These are phyloP conservation scores for Fistulifera pelliculosa DNA, from an alignment of 108 stramenopile genomes.

Conservation along the genomic window DNA sequence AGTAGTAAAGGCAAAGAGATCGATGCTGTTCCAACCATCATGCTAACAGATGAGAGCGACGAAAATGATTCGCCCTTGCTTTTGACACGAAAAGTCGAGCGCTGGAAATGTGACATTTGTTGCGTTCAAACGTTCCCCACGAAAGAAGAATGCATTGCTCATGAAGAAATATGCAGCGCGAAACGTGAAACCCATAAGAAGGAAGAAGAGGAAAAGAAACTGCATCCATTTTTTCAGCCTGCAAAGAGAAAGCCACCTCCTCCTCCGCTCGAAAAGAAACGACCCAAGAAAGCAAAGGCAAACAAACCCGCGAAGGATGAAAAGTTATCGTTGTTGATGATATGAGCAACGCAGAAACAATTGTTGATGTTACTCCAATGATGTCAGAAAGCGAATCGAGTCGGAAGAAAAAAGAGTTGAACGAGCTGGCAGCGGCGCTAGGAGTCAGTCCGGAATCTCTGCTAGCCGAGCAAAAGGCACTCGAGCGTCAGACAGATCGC, in stretches of 20 bases:
- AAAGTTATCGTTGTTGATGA: too few relatives aligned
- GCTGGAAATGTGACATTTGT: slow-evolving; percentile 70
- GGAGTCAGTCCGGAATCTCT: not conserved
- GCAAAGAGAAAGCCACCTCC: not conserved
- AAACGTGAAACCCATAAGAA: not conserved
- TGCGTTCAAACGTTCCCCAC: slow-evolving; percentile 30
- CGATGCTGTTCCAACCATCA: not conserved
- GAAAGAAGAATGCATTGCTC: slow-evolving; percentile 50
- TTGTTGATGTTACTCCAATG: too few relatives aligned
- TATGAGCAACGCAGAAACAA: too few relatives aligned
- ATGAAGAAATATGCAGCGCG: slow-evolving; percentile 45
- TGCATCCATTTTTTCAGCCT: slow-evolving; percentile 1
- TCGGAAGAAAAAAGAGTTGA: not conserved
- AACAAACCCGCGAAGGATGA: not conserved
- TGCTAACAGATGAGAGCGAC: not conserved
- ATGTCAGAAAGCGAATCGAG: too few relatives aligned
- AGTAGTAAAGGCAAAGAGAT: not conserved
- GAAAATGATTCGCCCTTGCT: not conserved
- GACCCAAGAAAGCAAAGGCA: not conserved
- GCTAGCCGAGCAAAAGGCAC: slow-evolving; percentile 10
- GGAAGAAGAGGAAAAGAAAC: not conserved
- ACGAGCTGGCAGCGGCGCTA: not conserved
- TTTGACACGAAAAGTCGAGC: slow-evolving; percentile 1
- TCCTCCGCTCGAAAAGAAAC: not conserved
- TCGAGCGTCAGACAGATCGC: slow-evolving; percentile 7